These are phyloP conservation scores for Anisodus acutangulus DNA, from an alignment of 257 asterid genomes.

Conservation along the genomic window DNA sequence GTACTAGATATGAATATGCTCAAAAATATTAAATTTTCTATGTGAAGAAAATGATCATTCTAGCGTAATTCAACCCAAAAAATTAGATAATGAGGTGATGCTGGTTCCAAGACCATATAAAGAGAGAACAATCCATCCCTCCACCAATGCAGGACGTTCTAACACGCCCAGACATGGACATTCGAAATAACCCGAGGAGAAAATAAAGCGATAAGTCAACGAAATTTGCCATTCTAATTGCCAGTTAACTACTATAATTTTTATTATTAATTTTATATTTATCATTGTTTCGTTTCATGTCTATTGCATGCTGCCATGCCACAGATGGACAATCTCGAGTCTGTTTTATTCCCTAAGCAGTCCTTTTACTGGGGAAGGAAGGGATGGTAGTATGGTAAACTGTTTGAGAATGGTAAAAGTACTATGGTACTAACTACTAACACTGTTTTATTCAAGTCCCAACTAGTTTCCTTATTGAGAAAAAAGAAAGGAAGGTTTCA, in stretches of 20 bases:
- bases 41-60: slow-evolving; percentile 16
- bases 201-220: not conserved
- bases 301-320: not conserved
- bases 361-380: slow-evolving; percentile 1
- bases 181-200: not conserved
- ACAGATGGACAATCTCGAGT: not conserved
- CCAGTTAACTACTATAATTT: not conserved
- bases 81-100: not conserved
- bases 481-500: not conserved
- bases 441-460: not conserved
- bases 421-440: not conserved
- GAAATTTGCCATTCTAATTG: not conserved
- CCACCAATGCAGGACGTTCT: not conserved
- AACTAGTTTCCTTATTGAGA: not conserved
- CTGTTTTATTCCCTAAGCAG: not conserved
- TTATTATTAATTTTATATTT: not conserved
- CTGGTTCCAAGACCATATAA: not conserved
- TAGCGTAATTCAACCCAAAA: not conserved
- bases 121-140: not conserved
- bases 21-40: not conserved
- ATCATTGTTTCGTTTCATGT: not conserved
- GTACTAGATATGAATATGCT: not conserved
- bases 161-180: not conserved
- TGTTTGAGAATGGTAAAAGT: not conserved
- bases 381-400: not conserved